phyloP scores from a whole-genome alignment of 352 stramenopile species.

The Phytophthora capsici region DNA sequence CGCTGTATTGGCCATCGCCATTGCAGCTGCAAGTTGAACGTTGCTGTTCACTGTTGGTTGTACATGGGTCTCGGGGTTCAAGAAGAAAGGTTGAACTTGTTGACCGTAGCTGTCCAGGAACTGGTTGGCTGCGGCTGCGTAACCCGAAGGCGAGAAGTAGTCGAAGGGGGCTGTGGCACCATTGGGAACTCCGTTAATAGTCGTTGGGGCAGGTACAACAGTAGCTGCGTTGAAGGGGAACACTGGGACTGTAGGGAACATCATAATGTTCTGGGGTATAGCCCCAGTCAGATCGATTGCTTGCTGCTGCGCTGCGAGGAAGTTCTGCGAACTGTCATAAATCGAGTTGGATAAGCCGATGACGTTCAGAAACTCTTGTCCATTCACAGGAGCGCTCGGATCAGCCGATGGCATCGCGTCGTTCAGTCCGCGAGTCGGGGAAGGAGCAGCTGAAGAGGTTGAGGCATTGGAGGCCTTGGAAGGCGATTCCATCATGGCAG shows the following conservation, averaged over 20 bases:
- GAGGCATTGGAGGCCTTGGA: constrained; percentile 42
- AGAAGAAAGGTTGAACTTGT: constrained; percentile 51
- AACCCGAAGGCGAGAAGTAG: constrained; percentile 70
- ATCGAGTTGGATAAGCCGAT: constrained; percentile 76
- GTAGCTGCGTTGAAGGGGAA: constrained; percentile 2
- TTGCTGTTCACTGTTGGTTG: constrained; percentile 38
- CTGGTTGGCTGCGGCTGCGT: constrained; percentile 39
- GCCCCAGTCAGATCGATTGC: constrained; percentile 22
- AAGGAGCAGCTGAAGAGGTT: constrained; percentile 25
- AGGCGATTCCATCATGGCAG: constrained; percentile 42
- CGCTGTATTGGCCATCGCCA: constrained; percentile 68
- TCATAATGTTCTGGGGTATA: constrained; percentile 39
- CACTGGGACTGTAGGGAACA: constrained; percentile 33
- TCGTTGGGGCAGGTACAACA: background rate
- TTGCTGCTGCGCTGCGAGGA: constrained; percentile 23
- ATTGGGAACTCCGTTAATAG: background rate
- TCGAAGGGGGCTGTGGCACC: constrained; percentile 35
- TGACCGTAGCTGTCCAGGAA: constrained; percentile 44
- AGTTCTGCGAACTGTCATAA: constrained; percentile 45
- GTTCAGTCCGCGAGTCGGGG: constrained; percentile 4
- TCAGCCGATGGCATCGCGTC: constrained; percentile 25
- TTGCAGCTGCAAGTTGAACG: constrained; percentile 46
- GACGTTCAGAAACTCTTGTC: constrained; percentile 65
- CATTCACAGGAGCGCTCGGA: constrained; percentile 22
- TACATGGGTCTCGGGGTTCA: constrained; percentile 50